Evolutionary conservation across 768 basidiomycete species (phyloP), one percentile per base, ranked within the genome.

Genomic region (Steccherinum ochraceum): DNA sequence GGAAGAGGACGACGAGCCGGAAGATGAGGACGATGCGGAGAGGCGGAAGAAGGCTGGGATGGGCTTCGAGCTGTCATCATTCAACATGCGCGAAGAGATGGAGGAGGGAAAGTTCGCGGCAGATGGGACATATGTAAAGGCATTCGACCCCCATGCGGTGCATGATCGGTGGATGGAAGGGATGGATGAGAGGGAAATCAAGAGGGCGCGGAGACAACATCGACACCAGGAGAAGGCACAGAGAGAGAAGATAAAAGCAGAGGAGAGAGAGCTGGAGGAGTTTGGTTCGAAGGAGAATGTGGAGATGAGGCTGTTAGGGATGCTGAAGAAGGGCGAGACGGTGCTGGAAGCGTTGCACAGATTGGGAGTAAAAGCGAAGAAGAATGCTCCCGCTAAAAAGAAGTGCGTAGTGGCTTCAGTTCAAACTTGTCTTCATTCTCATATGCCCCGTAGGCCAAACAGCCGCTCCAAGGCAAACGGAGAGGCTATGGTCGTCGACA

Each of bases 61-160:
- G 95, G 96, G 95, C 2, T 95, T 72, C 68, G 88, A 94, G 63
- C 58, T 99, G 10, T 93, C 89, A 3, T 89, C 91, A 23, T 99
- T 99, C 81, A 95, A 99, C 67, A 98, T 99, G 95, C 86, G 93
- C 56, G 87, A 91, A 60, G 96, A 99, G 76, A 94, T 98, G 87
- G 86, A 92, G 62, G 95, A 98, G 69, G 96, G 96, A 35, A 91
- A 93, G 64, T 97, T 99, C 72, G 85, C 90, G 3, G 89, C 88
- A 53, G 95, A 98, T 63, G 96, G 96, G 44, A 87, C 69, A 60
- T 92, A 93, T 63, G 82, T 89, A 45, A 84, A 87, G 57, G 78
- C 85, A 11, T 84, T 86, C 64, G 96, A 99, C 66, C 89, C 89
- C 1, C 87, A 93, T 63, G 91, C 85, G 21, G 79, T 86, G 35